phyloP scores from a whole-genome alignment of 2,329 filamentous ascomycete genomes.

The Curvularia lunata region DNA sequence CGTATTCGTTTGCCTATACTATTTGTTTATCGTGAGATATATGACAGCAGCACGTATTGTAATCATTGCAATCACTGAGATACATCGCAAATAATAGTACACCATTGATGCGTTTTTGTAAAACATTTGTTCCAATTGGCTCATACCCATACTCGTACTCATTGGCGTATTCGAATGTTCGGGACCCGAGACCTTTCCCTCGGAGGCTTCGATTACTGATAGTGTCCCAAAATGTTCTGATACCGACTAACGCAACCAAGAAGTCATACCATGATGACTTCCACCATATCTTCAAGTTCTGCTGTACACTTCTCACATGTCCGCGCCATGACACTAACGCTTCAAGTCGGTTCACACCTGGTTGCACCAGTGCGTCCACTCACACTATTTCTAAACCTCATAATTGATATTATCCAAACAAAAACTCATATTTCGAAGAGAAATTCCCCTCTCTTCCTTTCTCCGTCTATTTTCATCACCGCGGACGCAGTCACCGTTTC shows the following conservation, averaged over 20 bases:
- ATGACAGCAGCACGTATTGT: background rate
- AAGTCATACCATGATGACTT: slow-evolving; percentile 7
- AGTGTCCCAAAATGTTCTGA: background rate
- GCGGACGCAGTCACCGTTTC: slow-evolving; percentile 44
- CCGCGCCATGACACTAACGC: slow-evolving; percentile 29
- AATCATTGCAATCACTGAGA: background rate
- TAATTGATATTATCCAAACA: slow-evolving; percentile 43
- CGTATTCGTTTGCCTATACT: too few species aligned
- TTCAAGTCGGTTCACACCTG: slow-evolving; percentile 23
- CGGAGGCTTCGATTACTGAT: background rate
- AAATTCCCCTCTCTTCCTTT: slow-evolving; percentile 1
- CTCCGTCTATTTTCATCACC: slow-evolving; percentile 29
- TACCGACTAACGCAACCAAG: slow-evolving; percentile 19
- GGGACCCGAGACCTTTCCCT: background rate
- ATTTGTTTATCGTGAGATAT: too few species aligned
- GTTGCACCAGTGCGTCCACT: slow-evolving; percentile 21
- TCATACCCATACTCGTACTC: background rate
- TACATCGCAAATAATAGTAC: background rate
- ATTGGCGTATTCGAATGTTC: slow-evolving; percentile 1
- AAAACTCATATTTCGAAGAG: slow-evolving; percentile 43
- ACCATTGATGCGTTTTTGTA: background rate
- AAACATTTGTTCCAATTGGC: background rate
- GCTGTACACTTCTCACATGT: slow-evolving; percentile 29
- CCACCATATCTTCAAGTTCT: background rate
- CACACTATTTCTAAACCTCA: slow-evolving; percentile 39